Base-by-base conservation (phyloP, 805 yeast species). In the Schizosaccharomyces japonicus region DNA sequence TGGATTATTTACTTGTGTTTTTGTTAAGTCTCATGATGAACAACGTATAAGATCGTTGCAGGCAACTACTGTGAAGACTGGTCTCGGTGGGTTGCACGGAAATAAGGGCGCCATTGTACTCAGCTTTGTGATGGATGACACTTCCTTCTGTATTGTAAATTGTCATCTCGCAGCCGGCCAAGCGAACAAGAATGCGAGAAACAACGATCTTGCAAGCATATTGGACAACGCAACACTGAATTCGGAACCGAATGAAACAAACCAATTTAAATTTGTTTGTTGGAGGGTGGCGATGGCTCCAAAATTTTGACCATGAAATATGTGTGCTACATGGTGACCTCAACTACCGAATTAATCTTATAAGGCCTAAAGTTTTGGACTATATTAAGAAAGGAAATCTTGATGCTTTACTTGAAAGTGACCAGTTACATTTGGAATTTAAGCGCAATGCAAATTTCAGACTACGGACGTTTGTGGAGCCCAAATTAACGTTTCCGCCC, bases 161-260 rank as follows among this genome's bases (percentile, higher is more conserved):
- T 76, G 92, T 3, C 98, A 90, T 66, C 66, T 90, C 49, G 95
- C 96, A 1, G 98, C 98, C 1, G 98, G 98, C 0, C 70, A 78
- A 51, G 75, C 76, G 50, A 76, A 81, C 57, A 68, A 73, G 11
- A 80, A 76, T 29, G 94, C 87, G 60, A 67, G 98, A 49, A 92
- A 81, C 57, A 76, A 76, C 53, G 92, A 90, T 58, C 82, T 80
- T 55, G 81, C 81, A 53, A 73, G 85, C 1, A 77, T 90, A 29
- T 67, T 76, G 47, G 63, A 57, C 44, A 50, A 59, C 1, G 54
- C 55, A 62, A 36, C 48, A 0, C 45, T 48, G 19, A 21, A 39
- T 1, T 39, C 49, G 5, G 47, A 49, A 3, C 17, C n/a, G 4
- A 5, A 45, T 23, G 47, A 45, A 5, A 23, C 39, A 21, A 21